Percentiles rank a stretch among this genome's conserved stretches.
Evolutionary conservation across 228 moss, liverwort and hornwort species (phyloP).

Genomic region (Sphagnum magellanicum): DNA sequence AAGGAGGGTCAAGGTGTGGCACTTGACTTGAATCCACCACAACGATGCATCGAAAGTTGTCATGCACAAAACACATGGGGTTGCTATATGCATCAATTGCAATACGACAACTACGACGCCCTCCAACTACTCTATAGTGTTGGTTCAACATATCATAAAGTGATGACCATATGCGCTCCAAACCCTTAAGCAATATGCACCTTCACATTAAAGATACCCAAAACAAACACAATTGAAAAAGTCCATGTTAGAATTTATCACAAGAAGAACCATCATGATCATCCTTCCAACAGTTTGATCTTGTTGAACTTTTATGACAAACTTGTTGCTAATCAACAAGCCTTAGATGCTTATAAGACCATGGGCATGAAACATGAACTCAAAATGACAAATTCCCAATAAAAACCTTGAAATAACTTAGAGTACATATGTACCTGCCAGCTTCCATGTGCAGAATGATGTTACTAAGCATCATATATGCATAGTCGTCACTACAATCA

Average conservation of each 20-base stretch:
- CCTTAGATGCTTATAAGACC: too few species aligned
- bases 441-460: slow-evolving; percentile 65
- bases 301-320: too few species aligned
- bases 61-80: slow-evolving; percentile 61
- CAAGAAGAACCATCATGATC: too few species aligned
- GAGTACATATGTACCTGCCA: slow-evolving; percentile 25
- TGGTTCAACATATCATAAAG: slow-evolving; percentile 66
- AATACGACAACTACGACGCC: slow-evolving; percentile 51
- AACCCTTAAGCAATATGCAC: slow-evolving; percentile 47
- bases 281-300: too few species aligned
- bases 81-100: slow-evolving; percentile 61
- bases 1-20: slow-evolving; percentile 43
- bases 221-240: too few species aligned
- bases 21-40: slow-evolving; percentile 50
- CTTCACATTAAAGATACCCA: slow-evolving; percentile 5
- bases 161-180: slow-evolving; percentile 58
- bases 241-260: too few species aligned
- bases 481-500: slow-evolving; percentile 47
- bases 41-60: slow-evolving; percentile 59
- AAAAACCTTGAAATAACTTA: background rate
- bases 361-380: too few species aligned
- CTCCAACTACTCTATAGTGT: slow-evolving; percentile 52
- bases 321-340: too few species aligned
- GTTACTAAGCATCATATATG: slow-evolving; percentile 49
- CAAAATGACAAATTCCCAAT: too few species aligned